These are phyloP conservation scores for Suillus lakei DNA, from an alignment of 768 basidiomycete species.

Conservation along the genomic window DNA sequence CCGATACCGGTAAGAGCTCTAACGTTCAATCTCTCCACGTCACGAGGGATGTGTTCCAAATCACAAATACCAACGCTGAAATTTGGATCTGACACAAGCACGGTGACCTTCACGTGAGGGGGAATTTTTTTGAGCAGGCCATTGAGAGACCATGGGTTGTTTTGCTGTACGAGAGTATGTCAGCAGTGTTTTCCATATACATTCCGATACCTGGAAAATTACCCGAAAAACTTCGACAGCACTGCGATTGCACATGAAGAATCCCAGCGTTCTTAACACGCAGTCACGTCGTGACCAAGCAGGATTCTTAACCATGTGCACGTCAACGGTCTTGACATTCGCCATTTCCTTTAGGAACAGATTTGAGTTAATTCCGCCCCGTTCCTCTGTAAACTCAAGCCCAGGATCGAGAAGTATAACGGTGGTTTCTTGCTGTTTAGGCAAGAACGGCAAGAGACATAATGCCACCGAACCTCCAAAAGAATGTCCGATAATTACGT, in stretches of 20 bases:
- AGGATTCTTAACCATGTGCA: conserved; percentile 15
- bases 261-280: conserved; percentile 16
- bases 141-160: conserved; percentile 25
- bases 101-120: conserved; percentile 17
- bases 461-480: background rate
- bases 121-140: conserved; percentile 1
- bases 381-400: conserved; percentile 1
- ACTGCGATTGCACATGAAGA: conserved; percentile 10
- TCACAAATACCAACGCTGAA: background rate
- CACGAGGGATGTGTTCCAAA: conserved; percentile 16
- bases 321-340: conserved; percentile 7
- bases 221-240: background rate
- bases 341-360: background rate
- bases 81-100: conserved; percentile 25
- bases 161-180: background rate
- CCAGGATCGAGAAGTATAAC: conserved; percentile 5
- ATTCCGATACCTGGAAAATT: background rate
- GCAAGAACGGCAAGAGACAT: background rate
- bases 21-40: conserved; percentile 1
- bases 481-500: background rate
- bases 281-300: conserved; percentile 21
- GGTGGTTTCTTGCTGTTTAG: background rate
- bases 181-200: background rate
- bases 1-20: conserved; percentile 20
- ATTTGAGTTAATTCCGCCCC: background rate